These are phyloP conservation scores for Paramecium pentaurelia DNA, from an alignment of 73 alveolate genomes.

Conservation along the genomic window DNA sequence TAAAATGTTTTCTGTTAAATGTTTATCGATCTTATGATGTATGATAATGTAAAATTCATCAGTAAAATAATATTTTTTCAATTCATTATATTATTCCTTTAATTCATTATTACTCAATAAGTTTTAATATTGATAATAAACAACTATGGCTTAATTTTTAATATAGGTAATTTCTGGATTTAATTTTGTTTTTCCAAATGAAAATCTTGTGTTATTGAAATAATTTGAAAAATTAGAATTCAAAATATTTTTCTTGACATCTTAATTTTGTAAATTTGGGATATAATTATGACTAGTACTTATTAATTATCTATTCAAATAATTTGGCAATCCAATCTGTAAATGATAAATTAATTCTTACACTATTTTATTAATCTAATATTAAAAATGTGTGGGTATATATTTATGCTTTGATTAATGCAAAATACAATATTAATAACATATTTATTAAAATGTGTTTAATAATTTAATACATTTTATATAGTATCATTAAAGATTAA, in stretches of 20 bases:
- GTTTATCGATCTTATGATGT: not conserved
- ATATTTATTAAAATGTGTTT: not conserved
- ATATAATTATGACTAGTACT: not conserved
- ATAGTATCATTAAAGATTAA: not conserved
- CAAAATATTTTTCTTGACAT: not conserved
- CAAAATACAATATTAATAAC: not conserved
- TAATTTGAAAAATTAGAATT: not conserved
- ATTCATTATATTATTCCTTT: not conserved
- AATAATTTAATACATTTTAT: not conserved
- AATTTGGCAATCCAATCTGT: not conserved
- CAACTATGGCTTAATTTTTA: not conserved
- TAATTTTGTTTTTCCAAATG: not conserved
- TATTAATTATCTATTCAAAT: not conserved
- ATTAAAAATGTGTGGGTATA: slow-evolving; percentile 8
- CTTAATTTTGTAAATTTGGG: not conserved
- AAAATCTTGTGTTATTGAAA: not conserved
- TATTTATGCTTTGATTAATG: not conserved
- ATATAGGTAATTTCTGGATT: not conserved
- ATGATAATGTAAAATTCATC: not conserved
- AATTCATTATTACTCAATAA: not conserved
- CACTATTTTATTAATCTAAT: not conserved
- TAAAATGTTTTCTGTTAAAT: not conserved
- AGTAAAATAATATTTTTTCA: not conserved
- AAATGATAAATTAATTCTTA: not conserved
- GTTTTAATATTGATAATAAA: not conserved